Conservation (phyloP, 495 filamentous ascomycete species). For the Annulohypoxylon bovei region DNA sequence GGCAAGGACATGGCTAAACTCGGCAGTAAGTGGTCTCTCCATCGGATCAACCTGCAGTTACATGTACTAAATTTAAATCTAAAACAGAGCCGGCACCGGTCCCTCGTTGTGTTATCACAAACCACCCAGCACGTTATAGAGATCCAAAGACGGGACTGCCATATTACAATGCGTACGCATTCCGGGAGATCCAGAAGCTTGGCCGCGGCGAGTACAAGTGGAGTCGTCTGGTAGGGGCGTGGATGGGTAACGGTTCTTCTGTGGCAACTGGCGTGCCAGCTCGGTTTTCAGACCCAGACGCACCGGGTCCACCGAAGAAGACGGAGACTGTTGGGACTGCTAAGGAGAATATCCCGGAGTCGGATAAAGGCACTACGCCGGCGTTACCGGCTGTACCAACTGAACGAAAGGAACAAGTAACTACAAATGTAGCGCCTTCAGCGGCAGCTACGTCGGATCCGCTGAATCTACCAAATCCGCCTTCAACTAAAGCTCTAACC, state of each 20-base stretch:
- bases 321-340: conserved; percentile 11
- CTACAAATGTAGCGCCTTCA: neutral
- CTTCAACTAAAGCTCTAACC: neutral
- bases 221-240: conserved; percentile 79
- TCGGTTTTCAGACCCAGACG: conserved; percentile 65
- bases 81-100: conserved; percentile 56
- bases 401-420: conserved; percentile 5
- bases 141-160: conserved; percentile 81
- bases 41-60: neutral
- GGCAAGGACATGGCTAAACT: conserved; percentile 63
- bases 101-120: conserved; percentile 80
- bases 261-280: conserved; percentile 76
- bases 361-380: conserved; percentile 1
- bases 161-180: conserved; percentile 79
- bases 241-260: conserved; percentile 68
- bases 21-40: conserved; percentile 53
- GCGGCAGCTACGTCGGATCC: neutral
- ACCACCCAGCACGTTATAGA: conserved; percentile 77
- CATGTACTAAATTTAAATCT: conserved; percentile 31
- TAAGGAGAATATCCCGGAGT: conserved; percentile 14
- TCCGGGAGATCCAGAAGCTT: conserved; percentile 74
- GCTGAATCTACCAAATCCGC: neutral
- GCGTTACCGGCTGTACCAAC: neutral
- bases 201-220: conserved; percentile 73
- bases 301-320: conserved; percentile 43